Conservation (phyloP, 108 stramenopile genomes). For the Hondaea fermentalgiana region DNA sequence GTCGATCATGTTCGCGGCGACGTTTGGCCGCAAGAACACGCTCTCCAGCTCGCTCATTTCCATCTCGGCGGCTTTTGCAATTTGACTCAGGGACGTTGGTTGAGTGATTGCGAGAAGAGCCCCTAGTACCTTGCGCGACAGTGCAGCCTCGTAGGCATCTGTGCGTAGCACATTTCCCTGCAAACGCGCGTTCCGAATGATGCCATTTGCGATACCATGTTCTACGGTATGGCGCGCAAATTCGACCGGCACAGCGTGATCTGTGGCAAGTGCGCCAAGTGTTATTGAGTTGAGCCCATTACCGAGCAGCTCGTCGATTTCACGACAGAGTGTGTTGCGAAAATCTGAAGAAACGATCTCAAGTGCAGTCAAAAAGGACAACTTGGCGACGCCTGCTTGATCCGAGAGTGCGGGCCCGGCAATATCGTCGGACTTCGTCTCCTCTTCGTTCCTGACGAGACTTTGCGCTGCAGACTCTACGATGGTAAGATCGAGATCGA, state of each 20-base stretch:
- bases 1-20: background rate
- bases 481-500: background rate
- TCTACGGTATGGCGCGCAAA: background rate
- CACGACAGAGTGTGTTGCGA: background rate
- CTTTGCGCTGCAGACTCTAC: background rate
- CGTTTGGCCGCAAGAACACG: background rate
- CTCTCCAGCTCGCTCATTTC: background rate
- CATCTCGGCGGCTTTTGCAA: background rate
- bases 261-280: background rate
- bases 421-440: background rate
- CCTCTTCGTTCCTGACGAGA: background rate
- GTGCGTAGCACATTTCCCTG: background rate
- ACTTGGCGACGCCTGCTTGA: background rate
- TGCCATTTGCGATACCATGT: background rate
- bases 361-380: background rate
- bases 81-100: background rate
- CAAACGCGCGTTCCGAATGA: background rate
- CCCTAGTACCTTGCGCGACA: background rate
- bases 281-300: background rate
- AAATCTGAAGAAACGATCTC: background rate
- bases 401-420: background rate
- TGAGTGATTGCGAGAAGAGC: background rate
- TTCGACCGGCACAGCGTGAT: background rate
- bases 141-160: background rate
- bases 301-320: background rate